Conservation (phyloP, 1,284 basidiomycete species). For the Ganoderma sinense region DNA sequence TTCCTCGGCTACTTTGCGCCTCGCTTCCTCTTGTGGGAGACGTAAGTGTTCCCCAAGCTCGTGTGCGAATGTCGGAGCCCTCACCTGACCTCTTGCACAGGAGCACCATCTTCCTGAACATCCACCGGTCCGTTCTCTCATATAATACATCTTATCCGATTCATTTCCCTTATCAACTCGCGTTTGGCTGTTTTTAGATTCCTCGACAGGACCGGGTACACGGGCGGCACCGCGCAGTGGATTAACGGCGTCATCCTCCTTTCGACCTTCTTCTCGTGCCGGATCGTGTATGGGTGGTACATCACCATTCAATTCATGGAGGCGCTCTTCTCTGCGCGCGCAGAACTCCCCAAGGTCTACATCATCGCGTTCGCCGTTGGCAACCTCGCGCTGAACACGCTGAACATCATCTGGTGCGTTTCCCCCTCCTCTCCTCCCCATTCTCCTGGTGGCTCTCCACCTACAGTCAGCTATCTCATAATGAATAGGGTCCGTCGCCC, state of each 20-base stretch:
- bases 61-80: neutral
- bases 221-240: slow-evolving; percentile 69
- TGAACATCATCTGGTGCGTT: slow-evolving; percentile 78
- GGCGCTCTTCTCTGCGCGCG: slow-evolving; percentile 57
- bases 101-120: slow-evolving; percentile 81
- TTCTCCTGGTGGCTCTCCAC: neutral
- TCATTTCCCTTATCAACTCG: neutral
- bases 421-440: neutral
- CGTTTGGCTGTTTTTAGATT: slow-evolving; percentile 53
- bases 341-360: slow-evolving; percentile 56
- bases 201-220: slow-evolving; percentile 75
- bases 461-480: too few relatives aligned
- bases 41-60: slow-evolving; percentile 47
- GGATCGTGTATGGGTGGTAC: slow-evolving; percentile 71
- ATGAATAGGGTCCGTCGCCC: too few relatives aligned
- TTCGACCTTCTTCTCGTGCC: slow-evolving; percentile 64
- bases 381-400: slow-evolving; percentile 65
- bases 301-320: slow-evolving; percentile 71
- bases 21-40: slow-evolving; percentile 80
- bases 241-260: slow-evolving; percentile 74
- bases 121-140: slow-evolving; percentile 63
- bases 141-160: neutral
- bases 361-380: slow-evolving; percentile 58
- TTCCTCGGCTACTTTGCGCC: slow-evolving; percentile 77
- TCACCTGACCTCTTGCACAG: slow-evolving; percentile 39